These are phyloP conservation scores for Amylostereum chailletii DNA, from an alignment of 1,284 basidiomycete species.

Conservation along the genomic window DNA sequence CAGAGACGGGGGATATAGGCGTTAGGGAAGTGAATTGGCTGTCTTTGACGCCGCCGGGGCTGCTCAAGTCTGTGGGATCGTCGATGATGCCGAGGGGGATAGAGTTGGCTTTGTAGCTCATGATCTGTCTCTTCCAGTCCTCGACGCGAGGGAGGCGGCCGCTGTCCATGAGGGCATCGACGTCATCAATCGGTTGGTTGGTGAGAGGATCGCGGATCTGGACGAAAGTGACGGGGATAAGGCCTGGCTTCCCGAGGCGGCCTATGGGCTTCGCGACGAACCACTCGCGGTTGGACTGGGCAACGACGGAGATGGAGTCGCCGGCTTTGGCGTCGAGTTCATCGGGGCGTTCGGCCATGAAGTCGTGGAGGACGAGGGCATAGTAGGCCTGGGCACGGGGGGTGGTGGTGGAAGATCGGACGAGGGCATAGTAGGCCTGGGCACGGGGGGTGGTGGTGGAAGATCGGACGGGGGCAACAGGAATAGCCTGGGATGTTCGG, in stretches of 20 bases:
- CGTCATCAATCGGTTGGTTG: slow-evolving; percentile 65
- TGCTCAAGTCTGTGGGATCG: slow-evolving; percentile 24
- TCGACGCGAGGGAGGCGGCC: slow-evolving; percentile 91
- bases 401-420: slow-evolving; percentile 13
- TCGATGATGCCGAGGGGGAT: slow-evolving; percentile 92
- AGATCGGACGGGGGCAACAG: slow-evolving; percentile 21
- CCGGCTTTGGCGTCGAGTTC: slow-evolving; percentile 94
- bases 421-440: slow-evolving; percentile 11
- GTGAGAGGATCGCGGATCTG: slow-evolving; percentile 91
- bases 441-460: slow-evolving; percentile 8
- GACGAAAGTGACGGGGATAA: slow-evolving; percentile 96
- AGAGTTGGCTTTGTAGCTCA: slow-evolving; percentile 92
- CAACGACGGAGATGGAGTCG: slow-evolving; percentile 87
- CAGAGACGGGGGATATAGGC: slow-evolving; percentile 6
- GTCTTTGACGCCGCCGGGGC: slow-evolving; percentile 32
- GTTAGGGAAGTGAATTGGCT: slow-evolving; percentile 28
- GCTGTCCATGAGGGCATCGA: slow-evolving; percentile 73
- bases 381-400: slow-evolving; percentile 67
- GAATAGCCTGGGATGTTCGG: slow-evolving; percentile 15
- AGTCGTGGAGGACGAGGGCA: slow-evolving; percentile 94
- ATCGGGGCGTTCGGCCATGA: slow-evolving; percentile 88
- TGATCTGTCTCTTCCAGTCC: slow-evolving; percentile 95
- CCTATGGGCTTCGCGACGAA: slow-evolving; percentile 94
- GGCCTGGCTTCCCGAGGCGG: slow-evolving; percentile 85
- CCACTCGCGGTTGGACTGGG: slow-evolving; percentile 87